Percentiles rank a stretch among this genome's conserved stretches.
These are phyloP conservation scores for Dalbergia cultrata DNA, from an alignment of 306 rosid genomes.

Conservation along the genomic window DNA sequence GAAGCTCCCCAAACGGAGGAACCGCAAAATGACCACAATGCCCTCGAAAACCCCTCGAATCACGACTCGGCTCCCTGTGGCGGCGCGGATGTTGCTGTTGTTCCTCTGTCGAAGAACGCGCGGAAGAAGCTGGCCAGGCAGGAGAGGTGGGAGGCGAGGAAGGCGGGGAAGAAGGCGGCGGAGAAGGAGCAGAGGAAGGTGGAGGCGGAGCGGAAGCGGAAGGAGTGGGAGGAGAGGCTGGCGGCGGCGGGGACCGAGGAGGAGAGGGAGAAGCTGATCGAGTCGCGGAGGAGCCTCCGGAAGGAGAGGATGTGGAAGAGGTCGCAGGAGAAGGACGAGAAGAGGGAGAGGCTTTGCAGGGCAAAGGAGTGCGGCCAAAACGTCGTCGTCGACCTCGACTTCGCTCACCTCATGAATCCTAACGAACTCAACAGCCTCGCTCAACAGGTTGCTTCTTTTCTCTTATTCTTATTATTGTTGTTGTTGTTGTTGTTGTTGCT, in stretches of 20 bases:
- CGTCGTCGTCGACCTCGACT: conserved; percentile 80
- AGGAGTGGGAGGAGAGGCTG: conserved; percentile 84
- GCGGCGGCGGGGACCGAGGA: conserved; percentile 60
- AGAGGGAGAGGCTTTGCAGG: conserved; percentile 60
- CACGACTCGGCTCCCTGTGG: not conserved
- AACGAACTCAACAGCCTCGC: conserved; percentile 85
- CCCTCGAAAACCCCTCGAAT: not conserved
- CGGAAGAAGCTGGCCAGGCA: conserved; percentile 79
- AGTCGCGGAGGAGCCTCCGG: conserved; percentile 67
- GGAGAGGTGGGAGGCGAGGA: conserved; percentile 76
- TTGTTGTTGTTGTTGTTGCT: too few relatives aligned
- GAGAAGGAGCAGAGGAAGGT: conserved; percentile 71
- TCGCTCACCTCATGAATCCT: conserved; percentile 79
- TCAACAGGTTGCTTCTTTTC: conserved; percentile 65
- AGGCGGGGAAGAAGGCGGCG: conserved; percentile 83
- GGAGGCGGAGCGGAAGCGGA: conserved; percentile 73
- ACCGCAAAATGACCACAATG: conserved; percentile 17
- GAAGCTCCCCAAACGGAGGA: not conserved
- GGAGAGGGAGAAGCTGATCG: conserved; percentile 73
- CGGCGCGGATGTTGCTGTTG: not conserved
- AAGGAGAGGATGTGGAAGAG: conserved; percentile 87
- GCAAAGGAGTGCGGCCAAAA: conserved; percentile 76
- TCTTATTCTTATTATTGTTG: not conserved
- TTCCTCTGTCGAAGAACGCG: conserved; percentile 67
- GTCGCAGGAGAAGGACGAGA: conserved; percentile 64